These are phyloP conservation scores for Camellia japonica DNA, from an alignment of 148 eudicot species.

Conservation along the genomic window DNA sequence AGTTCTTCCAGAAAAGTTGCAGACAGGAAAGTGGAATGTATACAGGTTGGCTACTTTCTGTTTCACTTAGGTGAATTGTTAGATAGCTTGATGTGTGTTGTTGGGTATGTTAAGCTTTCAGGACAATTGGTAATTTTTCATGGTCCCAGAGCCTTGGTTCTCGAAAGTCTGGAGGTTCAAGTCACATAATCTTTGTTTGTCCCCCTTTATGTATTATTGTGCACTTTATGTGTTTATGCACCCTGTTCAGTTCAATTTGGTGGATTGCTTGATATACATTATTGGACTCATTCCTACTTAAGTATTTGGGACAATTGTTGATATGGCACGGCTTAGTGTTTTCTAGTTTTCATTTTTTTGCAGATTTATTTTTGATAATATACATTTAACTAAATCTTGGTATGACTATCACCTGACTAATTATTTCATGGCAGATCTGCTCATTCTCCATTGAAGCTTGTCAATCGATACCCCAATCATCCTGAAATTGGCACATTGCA, in stretches of 20 bases:
- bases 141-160: background rate
- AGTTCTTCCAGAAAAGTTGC: conserved; percentile 89
- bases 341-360: background rate
- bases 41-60: conserved; percentile 58
- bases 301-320: background rate
- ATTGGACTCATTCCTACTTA: background rate
- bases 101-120: background rate
- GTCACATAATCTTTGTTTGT: conserved; percentile 3
- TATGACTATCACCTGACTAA: background rate
- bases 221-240: background rate
- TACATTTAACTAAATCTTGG: background rate
- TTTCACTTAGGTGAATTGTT: background rate
- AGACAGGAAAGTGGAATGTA: conserved; percentile 93
- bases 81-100: background rate
- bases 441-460: conserved; percentile 71
- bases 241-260: background rate
- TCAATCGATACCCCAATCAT: conserved; percentile 64
- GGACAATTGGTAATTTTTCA: background rate
- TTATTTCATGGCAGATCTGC: conserved; percentile 59
- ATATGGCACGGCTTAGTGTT: background rate
- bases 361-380: background rate
- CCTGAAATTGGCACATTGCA: conserved; percentile 87
- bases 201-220: background rate
- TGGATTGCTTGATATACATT: conserved; percentile 5
- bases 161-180: background rate